Evolutionary conservation across 805 yeast genomes (phyloP).

Genomic region (Candida endomychidarum): DNA sequence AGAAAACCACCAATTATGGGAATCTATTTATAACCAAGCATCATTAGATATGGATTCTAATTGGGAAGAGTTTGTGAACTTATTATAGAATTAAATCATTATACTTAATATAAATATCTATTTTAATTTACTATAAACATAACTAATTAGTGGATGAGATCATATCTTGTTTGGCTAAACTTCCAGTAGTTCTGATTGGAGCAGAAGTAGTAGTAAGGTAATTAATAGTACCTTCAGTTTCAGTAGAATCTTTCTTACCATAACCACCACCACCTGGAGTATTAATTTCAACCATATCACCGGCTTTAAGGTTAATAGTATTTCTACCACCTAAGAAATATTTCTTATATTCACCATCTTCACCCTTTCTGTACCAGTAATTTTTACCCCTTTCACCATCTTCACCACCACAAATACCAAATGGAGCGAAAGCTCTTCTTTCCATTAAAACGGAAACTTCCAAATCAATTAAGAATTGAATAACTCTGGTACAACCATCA

Average conservation of each 20-base stretch:
- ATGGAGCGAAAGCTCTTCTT: conserved; percentile 13
- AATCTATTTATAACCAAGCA: conserved; percentile 1
- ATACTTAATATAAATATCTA: too few species aligned
- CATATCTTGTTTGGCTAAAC: conserved; percentile 31
- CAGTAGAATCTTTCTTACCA: background rate
- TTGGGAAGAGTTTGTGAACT: conserved; percentile 3
- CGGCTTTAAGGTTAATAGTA: conserved; percentile 43
- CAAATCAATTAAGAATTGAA: conserved; percentile 10
- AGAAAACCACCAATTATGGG: background rate
- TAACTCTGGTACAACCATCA: conserved; percentile 14
- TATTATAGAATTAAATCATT: background rate
- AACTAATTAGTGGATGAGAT: conserved; percentile 43
- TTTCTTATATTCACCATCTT: conserved; percentile 7
- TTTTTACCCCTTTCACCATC: conserved; percentile 37
- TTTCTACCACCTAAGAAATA: conserved; percentile 2
- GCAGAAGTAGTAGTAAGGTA: conserved; percentile 19
- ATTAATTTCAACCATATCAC: conserved; percentile 62
- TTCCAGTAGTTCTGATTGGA: conserved; percentile 15
- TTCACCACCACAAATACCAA: conserved; percentile 26
- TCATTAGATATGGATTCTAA: conserved; percentile 3
- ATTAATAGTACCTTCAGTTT: conserved; percentile 15
- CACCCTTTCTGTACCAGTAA: conserved; percentile 29
- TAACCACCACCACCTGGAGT: conserved; percentile 89
- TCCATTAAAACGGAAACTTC: conserved; percentile 13
- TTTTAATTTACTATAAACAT: too few species aligned